Conservation (phyloP, 306 rosid species). For the Malus domestica region ASM211411v1 NC_041804.1:12272001-12272500, state of each 20-base stretch:
- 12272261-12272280: conserved; percentile 8
- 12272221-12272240: conserved; percentile 26
- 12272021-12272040: conserved; percentile 43
- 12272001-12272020: neutral
- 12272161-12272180: conserved; percentile 32
- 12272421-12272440: conserved; percentile 6
- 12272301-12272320: conserved; percentile 29
- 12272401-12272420: conserved; percentile 1
- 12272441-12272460: conserved; percentile 20
- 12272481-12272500: conserved; percentile 44
- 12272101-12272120: conserved; percentile 24
- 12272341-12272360: conserved; percentile 40
- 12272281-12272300: conserved; percentile 5
- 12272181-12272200: conserved; percentile 37
- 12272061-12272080: conserved; percentile 41
- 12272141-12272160: conserved; percentile 43
- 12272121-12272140: conserved; percentile 56
- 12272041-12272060: conserved; percentile 33
- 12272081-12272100: conserved; percentile 27
- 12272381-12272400: conserved; percentile 29
- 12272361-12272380: conserved; percentile 44
- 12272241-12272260: conserved; percentile 31
- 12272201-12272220: conserved; percentile 40
- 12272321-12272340: conserved; percentile 41
- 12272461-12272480: conserved; percentile 41